Conservation (phyloP, 768 basidiomycete species). For the Tubosaeta sp. region DNA sequence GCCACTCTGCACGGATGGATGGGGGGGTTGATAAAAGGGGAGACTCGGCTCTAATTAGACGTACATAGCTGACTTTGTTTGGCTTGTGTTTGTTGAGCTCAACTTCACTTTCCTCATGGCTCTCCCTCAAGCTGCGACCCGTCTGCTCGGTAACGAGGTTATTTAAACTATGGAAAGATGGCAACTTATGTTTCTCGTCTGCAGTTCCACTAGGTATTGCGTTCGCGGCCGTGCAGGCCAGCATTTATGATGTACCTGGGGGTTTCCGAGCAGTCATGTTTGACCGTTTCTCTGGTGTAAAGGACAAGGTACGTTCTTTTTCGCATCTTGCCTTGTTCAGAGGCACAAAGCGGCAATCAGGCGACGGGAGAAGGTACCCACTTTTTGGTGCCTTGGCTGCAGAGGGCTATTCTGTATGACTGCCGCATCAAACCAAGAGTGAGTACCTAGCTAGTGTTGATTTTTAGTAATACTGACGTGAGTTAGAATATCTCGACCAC, state of each 20-base stretch:
- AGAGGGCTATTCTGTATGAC: slow-evolving; percentile 95
- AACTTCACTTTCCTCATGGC: slow-evolving; percentile 38
- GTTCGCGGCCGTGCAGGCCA: slow-evolving; percentile 43
- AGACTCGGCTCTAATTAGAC: slow-evolving; percentile 31
- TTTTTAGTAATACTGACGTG: slow-evolving; percentile 3
- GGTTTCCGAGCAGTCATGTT: slow-evolving; percentile 97
- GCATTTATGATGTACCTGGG: slow-evolving; percentile 75
- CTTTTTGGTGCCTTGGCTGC: slow-evolving; percentile 92
- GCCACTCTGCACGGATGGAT: slow-evolving; percentile 80
- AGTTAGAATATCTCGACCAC: slow-evolving; percentile 94
- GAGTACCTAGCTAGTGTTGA: slow-evolving; percentile 23
- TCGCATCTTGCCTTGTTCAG: neutral
- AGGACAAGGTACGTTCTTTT: slow-evolving; percentile 53
- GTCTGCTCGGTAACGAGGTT: slow-evolving; percentile 43
- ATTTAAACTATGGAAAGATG: neutral
- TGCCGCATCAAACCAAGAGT: slow-evolving; percentile 96
- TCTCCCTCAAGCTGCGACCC: slow-evolving; percentile 43
- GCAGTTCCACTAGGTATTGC: slow-evolving; percentile 39
- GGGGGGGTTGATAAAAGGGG: slow-evolving; percentile 48
- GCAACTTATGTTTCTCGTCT: slow-evolving; percentile 8
- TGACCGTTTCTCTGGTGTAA: slow-evolving; percentile 92
- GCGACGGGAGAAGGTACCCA: slow-evolving; percentile 93
- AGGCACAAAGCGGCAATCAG: slow-evolving; percentile 36
- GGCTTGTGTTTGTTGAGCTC: slow-evolving; percentile 19
- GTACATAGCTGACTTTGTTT: slow-evolving; percentile 18